Conservation (phyloP, 352 stramenopile genomes). For the Globisporangium iwayamae region DNA sequence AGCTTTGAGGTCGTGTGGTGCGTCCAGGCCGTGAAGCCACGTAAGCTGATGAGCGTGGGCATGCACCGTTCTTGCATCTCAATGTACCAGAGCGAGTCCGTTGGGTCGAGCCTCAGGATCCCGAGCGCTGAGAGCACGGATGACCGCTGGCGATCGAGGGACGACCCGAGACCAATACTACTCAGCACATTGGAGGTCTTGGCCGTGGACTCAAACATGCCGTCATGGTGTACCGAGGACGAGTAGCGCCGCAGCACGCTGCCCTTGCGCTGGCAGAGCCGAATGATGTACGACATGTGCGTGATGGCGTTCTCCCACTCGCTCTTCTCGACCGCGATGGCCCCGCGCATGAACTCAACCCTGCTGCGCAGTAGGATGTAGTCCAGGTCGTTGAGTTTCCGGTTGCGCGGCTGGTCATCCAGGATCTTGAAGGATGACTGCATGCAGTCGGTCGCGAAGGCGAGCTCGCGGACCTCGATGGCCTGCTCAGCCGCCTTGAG, state of each 20-base stretch:
- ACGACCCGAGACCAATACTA: conserved; percentile 16
- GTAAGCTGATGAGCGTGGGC: conserved; percentile 41
- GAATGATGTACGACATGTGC: conserved; percentile 63
- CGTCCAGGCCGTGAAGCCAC: conserved; percentile 29
- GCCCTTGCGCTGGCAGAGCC: conserved; percentile 59
- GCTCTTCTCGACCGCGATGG: conserved; percentile 68
- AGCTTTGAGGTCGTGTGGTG: not conserved
- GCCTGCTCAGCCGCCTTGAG: conserved; percentile 54
- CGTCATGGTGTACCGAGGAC: conserved; percentile 33
- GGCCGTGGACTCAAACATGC: conserved; percentile 21
- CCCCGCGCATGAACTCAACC: conserved; percentile 70
- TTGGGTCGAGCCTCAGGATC: conserved; percentile 12
- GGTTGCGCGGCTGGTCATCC: conserved; percentile 33
- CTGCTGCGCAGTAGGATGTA: conserved; percentile 57
- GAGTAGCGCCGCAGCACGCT: conserved; percentile 54
- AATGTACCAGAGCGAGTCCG: conserved; percentile 17
- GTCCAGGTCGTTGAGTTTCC: conserved; percentile 55
- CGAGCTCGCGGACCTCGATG: conserved; percentile 51
- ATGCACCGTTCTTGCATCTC: conserved; percentile 35
- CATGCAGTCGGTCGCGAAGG: conserved; percentile 72
- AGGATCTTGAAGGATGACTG: conserved; percentile 70
- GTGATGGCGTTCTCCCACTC: conserved; percentile 59
- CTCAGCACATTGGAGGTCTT: conserved; percentile 23
- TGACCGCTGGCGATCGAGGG: not conserved
- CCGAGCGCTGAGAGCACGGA: not conserved